These are phyloP conservation scores for Hypoxylon subgilvum DNA, from an alignment of 495 filamentous ascomycete genomes.

Conservation along the genomic window DNA sequence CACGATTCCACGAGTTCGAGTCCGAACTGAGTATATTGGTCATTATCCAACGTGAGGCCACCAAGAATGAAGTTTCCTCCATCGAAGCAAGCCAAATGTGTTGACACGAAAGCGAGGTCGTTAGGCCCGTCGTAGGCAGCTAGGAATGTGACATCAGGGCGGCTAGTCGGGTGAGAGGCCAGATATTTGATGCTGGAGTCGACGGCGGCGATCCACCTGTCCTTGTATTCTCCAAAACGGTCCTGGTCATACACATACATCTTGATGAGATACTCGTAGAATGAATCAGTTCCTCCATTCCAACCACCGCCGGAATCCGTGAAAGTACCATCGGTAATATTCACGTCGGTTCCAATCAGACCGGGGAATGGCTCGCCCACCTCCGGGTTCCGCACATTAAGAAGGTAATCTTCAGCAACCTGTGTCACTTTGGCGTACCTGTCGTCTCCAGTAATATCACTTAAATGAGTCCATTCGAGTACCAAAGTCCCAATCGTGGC, in stretches of 20 bases:
- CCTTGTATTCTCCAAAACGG: slow-evolving; percentile 67
- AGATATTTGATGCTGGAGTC: slow-evolving; percentile 78
- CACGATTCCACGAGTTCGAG: slow-evolving; percentile 75
- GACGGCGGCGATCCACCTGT: slow-evolving; percentile 78
- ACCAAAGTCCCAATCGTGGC: slow-evolving; percentile 76
- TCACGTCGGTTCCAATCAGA: slow-evolving; percentile 71
- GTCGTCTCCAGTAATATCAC: slow-evolving; percentile 72
- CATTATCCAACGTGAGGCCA: slow-evolving; percentile 68
- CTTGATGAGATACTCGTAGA: slow-evolving; percentile 94
- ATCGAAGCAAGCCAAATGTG: slow-evolving; percentile 82
- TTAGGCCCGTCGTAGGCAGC: slow-evolving; percentile 62
- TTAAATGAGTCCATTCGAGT: slow-evolving; percentile 84
- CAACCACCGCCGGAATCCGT: slow-evolving; percentile 72
- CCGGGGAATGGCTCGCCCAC: slow-evolving; percentile 77
- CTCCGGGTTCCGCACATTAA: slow-evolving; percentile 65
- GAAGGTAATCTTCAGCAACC: slow-evolving; percentile 72
- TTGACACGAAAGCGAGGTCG: slow-evolving; percentile 55
- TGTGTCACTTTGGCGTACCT: slow-evolving; percentile 72
- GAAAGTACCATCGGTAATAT: slow-evolving; percentile 70
- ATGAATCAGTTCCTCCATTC: slow-evolving; percentile 81
- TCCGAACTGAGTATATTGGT: slow-evolving; percentile 75
- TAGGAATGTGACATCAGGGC: slow-evolving; percentile 78
- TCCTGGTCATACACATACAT: slow-evolving; percentile 83
- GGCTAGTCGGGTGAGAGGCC: slow-evolving; percentile 69
- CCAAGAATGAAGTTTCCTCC: slow-evolving; percentile 88